phyloP scores from a whole-genome alignment of 331 rosid species.

The Malus hybrid region DNA sequence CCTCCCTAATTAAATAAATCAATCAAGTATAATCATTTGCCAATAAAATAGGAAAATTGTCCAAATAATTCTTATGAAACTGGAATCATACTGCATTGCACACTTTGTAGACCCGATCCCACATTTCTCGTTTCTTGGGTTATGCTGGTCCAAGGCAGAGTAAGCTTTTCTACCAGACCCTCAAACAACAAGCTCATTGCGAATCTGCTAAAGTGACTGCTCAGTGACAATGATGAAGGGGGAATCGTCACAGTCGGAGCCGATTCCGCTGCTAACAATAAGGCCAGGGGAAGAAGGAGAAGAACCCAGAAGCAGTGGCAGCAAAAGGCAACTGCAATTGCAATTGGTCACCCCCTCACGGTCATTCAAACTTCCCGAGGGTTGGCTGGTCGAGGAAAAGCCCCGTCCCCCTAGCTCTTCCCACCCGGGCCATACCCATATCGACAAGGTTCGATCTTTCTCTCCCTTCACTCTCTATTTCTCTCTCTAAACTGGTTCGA shows the following conservation, averaged over 20 bases:
- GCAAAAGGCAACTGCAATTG: slow-evolving; percentile 12
- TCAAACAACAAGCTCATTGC: not conserved
- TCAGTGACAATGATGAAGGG: not conserved
- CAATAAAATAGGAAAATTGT: not conserved
- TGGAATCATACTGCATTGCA: not conserved
- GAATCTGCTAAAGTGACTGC: not conserved
- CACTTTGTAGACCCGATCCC: not conserved
- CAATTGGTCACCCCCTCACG: slow-evolving; percentile 9
- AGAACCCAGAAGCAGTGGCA: not conserved
- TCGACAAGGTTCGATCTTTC: slow-evolving; percentile 30
- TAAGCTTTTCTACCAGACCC: not conserved
- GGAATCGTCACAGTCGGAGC: not conserved
- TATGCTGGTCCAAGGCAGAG: not conserved
- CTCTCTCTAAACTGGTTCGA: not conserved
- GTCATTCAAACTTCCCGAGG: slow-evolving; percentile 33
- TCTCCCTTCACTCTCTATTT: not conserved
- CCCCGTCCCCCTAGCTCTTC: slow-evolving; percentile 14
- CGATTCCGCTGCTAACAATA: slow-evolving; percentile 4
- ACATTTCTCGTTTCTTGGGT: not conserved
- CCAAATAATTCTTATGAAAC: not conserved
- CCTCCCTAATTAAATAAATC: too few species aligned
- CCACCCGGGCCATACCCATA: not conserved
- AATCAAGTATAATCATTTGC: not conserved
- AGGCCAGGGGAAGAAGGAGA: not conserved
- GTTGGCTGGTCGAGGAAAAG: slow-evolving; percentile 35